Conservation (phyloP, 768 basidiomycete species). For the Lactifluus hygrophoroides region DNA sequence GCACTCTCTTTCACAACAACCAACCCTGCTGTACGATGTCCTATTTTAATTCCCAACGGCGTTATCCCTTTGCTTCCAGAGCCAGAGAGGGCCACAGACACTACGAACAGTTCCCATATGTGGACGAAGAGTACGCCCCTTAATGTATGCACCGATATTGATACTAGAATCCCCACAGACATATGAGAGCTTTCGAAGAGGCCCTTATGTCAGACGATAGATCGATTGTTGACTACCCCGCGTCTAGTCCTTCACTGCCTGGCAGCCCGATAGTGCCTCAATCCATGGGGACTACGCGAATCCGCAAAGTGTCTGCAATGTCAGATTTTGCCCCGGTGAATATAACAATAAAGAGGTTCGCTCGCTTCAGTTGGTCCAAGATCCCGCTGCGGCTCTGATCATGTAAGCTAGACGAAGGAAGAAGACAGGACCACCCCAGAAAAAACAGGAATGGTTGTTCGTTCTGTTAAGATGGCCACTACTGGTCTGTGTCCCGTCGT, state of each 20-base stretch:
- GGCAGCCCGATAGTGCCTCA: constrained; percentile 19
- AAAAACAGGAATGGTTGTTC: constrained; percentile 65
- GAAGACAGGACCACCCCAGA: constrained; percentile 26
- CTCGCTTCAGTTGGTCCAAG: neutral
- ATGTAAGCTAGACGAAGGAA: constrained; percentile 30
- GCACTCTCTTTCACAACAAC: constrained; percentile 17
- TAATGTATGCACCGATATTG: constrained; percentile 1
- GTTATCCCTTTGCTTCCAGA: neutral
- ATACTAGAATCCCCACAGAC: constrained; percentile 29
- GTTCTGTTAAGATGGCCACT: constrained; percentile 82
- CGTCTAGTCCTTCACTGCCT: constrained; percentile 27
- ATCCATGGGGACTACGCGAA: constrained; percentile 34
- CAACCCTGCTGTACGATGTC: constrained; percentile 1
- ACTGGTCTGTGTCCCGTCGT: constrained; percentile 55
- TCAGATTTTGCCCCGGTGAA: constrained; percentile 91
- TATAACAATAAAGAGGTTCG: constrained; percentile 67
- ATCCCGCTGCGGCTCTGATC: neutral
- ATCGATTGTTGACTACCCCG: constrained; percentile 28
- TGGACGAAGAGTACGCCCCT: constrained; percentile 58
- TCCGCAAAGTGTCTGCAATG: constrained; percentile 74
- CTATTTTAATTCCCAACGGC: neutral
- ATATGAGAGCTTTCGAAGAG: constrained; percentile 69
- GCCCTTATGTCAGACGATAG: constrained; percentile 60
- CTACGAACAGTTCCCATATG: constrained; percentile 31
- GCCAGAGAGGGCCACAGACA: constrained; percentile 30